A percentile compares a stretch with the other conserved stretches of the same genome.
Conservation (phyloP, 139 green algal genomes). For the Chlorella sp. region DNA sequence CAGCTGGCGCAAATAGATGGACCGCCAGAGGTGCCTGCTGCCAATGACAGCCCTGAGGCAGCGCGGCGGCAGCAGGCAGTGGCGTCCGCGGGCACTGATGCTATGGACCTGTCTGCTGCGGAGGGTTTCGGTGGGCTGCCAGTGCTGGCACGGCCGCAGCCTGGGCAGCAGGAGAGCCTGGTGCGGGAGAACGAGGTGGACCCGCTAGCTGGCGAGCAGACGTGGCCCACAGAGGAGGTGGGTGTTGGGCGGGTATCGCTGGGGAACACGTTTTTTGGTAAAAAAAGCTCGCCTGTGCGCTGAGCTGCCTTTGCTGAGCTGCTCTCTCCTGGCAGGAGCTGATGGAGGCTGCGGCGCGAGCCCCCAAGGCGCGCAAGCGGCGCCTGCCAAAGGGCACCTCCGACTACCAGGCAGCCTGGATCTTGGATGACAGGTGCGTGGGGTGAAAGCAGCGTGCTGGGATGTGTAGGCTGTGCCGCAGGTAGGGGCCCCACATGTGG, state of each 20-base stretch:
- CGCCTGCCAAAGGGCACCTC: conserved; percentile 82
- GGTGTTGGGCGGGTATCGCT: not conserved
- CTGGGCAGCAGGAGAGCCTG: conserved; percentile 64
- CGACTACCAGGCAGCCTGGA: conserved; percentile 96
- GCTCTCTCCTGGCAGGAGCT: conserved; percentile 26
- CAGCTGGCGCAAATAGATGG: conserved; percentile 72
- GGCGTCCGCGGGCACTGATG: not conserved
- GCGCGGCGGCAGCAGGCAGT: conserved; percentile 13
- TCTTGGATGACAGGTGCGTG: conserved; percentile 66
- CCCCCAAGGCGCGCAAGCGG: conserved; percentile 48
- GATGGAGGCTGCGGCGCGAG: conserved; percentile 43
- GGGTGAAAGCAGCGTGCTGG: too few relatives aligned
- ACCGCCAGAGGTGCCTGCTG: conserved; percentile 40
- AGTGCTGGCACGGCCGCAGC: conserved; percentile 57
- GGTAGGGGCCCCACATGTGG: too few relatives aligned
- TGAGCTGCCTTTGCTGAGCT: too few relatives aligned
- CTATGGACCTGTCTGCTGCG: conserved; percentile 32
- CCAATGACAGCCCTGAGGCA: conserved; percentile 9
- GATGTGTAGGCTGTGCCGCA: too few relatives aligned
- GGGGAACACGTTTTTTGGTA: too few relatives aligned
- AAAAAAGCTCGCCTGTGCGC: too few relatives aligned
- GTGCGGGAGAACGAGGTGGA: conserved; percentile 76
- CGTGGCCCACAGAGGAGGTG: conserved; percentile 94
- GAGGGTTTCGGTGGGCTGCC: conserved; percentile 6
- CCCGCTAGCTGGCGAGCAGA: conserved; percentile 81